Conservation (phyloP, 2,329 filamentous ascomycete species). For the Trichophyton mentagrophytes region DNA sequence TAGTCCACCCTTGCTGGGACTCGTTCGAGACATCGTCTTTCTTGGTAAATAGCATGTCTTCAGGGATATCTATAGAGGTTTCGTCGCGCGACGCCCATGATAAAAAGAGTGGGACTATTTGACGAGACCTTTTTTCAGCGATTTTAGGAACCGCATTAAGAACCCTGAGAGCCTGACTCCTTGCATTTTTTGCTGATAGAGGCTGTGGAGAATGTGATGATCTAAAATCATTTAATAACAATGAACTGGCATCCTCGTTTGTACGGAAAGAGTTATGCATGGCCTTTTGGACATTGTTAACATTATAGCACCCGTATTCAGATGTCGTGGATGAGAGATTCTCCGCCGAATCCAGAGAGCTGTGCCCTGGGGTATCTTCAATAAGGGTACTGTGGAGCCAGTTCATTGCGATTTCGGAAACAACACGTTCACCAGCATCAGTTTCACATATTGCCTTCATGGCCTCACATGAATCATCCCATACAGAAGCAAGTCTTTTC, state of each 20-base stretch:
- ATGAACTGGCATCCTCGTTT: slow-evolving; percentile 42
- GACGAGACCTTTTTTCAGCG: slow-evolving; percentile 74
- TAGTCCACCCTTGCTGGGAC: slow-evolving; percentile 27
- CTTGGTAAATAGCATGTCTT: slow-evolving; percentile 20
- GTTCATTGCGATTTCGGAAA: slow-evolving; percentile 59
- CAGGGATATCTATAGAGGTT: slow-evolving; percentile 22
- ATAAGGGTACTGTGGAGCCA: slow-evolving; percentile 47
- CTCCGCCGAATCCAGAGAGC: not conserved
- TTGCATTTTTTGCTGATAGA: slow-evolving; percentile 38
- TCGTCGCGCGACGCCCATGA: slow-evolving; percentile 56
- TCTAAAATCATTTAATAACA: slow-evolving; percentile 53
- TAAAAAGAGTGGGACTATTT: slow-evolving; percentile 73
- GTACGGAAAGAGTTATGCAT: slow-evolving; percentile 42
- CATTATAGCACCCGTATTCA: slow-evolving; percentile 73
- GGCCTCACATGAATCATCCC: slow-evolving; percentile 68
- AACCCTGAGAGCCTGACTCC: slow-evolving; percentile 68
- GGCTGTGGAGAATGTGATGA: slow-evolving; percentile 39
- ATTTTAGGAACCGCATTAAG: slow-evolving; percentile 59
- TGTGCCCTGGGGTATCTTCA: not conserved
- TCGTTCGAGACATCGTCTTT: slow-evolving; percentile 14
- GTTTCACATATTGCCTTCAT: slow-evolving; percentile 61
- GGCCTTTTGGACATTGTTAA: slow-evolving; percentile 46
- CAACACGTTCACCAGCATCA: slow-evolving; percentile 57
- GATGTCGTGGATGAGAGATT: slow-evolving; percentile 17
- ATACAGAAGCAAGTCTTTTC: slow-evolving; percentile 69